These are phyloP conservation scores for Candida sphagnicola DNA, from an alignment of 805 yeast species.

Conservation along the genomic window DNA sequence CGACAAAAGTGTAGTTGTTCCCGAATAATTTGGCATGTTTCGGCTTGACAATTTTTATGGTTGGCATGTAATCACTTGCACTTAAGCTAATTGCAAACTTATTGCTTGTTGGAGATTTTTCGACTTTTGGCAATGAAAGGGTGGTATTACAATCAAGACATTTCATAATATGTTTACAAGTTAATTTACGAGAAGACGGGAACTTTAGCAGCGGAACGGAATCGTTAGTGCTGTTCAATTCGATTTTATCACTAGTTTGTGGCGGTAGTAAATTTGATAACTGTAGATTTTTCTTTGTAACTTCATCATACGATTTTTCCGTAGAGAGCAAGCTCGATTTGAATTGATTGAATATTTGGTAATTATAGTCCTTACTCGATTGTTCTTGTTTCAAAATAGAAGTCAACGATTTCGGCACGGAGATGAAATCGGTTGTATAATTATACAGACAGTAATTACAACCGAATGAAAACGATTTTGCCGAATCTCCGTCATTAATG, in stretches of 20 bases:
- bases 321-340: not conserved
- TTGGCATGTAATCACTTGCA: conserved; percentile 34
- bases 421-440: conserved; percentile 32
- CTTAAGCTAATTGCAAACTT: conserved; percentile 27
- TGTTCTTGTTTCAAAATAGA: conserved; percentile 13
- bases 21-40: conserved; percentile 5
- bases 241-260: not conserved
- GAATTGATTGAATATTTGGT: not conserved
- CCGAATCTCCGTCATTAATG: conserved; percentile 11
- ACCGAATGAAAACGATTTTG: conserved; percentile 33
- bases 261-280: not conserved
- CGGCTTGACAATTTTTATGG: conserved; percentile 14
- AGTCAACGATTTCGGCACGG: conserved; percentile 38
- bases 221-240: not conserved
- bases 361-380: conserved; percentile 3
- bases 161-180: conserved; percentile 19
- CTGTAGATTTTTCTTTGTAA: not conserved
- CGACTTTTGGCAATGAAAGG: conserved; percentile 23
- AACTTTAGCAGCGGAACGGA: not conserved
- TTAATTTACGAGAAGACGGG: conserved; percentile 24
- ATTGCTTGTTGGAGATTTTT: conserved; percentile 18
- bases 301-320: not conserved
- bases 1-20: conserved; percentile 11
- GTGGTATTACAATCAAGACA: conserved; percentile 28
- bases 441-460: conserved; percentile 35